phyloP scores from a whole-genome alignment of 1,139 yeast species.

The Kodamaea alishanica region DNA sequence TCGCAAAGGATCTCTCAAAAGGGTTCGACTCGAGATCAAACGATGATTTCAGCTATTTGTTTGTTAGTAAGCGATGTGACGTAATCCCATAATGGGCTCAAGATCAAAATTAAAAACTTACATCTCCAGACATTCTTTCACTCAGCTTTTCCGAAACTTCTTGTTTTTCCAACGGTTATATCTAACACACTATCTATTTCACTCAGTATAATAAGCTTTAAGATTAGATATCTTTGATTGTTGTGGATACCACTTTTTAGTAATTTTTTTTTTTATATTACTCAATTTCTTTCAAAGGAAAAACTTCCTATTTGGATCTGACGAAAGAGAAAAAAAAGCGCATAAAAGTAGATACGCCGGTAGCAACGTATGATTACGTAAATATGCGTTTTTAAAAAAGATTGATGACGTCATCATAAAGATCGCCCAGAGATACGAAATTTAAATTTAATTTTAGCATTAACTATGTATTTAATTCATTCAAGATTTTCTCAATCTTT shows the following conservation, averaged over 20 bases:
- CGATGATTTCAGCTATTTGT: constrained; percentile 34
- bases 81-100: constrained; percentile 8
- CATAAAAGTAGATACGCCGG: no score
- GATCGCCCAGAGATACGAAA: no score
- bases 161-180: neutral
- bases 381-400: no score
- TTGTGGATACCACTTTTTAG: neutral
- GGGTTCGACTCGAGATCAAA: constrained; percentile 92
- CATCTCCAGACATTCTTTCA: constrained; percentile 25
- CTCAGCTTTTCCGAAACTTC: no score
- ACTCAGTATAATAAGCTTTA: no score
- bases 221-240: neutral
- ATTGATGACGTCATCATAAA: no score
- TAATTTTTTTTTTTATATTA: neutral
- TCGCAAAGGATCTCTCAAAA: constrained; percentile 88
- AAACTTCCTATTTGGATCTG: no score
- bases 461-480: constrained; percentile 7
- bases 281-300: no score
- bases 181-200: no score
- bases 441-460: neutral
- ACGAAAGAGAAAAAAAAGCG: no score
- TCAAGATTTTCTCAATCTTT: constrained; percentile 24
- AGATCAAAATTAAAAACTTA: constrained; percentile 16
- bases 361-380: no score
- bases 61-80: constrained; percentile 21